Base-by-base conservation (phyloP, 495 filamentous ascomycete species). In the Tricharina praecox region DNA sequence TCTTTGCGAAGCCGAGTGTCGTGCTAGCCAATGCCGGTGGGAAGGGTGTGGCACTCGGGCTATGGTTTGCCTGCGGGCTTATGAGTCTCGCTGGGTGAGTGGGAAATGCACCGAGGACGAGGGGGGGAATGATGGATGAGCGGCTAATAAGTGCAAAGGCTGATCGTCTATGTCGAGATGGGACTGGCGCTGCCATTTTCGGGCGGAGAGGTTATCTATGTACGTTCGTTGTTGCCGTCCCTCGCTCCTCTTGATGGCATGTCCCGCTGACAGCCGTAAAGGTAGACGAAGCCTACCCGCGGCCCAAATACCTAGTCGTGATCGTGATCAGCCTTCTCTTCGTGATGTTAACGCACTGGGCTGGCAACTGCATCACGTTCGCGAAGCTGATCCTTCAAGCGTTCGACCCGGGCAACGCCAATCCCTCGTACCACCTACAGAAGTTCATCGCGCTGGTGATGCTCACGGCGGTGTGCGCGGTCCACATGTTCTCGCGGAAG, bases 281-380 rank as follows among this genome's bases (percentile, higher is more conserved):
- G 52, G 50, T 55, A n/a, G 53, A 55, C 7, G 53, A 55, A 30
- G 51, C 53, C 23, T 55, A 53, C 19, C 50, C 50, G 13, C 48
- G 37, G 21, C 53, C 53, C 4, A 45, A 42, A 34, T 55, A 55
- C 16, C 41, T 55, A n/a, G 53, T 45, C 1, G 53, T 55, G 4
- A 24, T 53, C n/a, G 34, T 55, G 15, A 21, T 55, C 23, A 53
- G 51, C 1, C 50, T 55, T 5, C 43, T 55, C 18, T 55, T 55
- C 26, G 40, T 55, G 4, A 23, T 55, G 11, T 32, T 53, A 13
- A 53, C 36, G 10, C 50, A 55, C 40, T 45, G 43, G 15, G 53
- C 53, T 15, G 53, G 49, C 16, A 55, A 55, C 39, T 49, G 44
- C 18, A 16, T 55, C 24, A 41, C 37, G 10, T 55, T 55, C 21